Conservation (phyloP, 176 grass and related monocot species). For the Thalia dealbata region DNA sequence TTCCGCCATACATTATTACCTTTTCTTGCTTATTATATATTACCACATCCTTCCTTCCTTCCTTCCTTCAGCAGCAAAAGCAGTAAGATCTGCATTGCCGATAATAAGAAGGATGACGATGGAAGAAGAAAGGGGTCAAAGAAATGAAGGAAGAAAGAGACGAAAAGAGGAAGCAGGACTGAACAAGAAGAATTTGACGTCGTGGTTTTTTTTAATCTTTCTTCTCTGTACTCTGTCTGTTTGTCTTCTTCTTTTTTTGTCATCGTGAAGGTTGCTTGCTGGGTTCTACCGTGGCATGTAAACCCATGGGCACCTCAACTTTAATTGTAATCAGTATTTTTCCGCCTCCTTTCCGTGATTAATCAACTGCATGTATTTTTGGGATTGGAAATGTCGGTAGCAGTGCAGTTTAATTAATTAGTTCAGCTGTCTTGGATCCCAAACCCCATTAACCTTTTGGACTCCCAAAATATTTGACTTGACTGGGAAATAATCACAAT, state of each 20-base stretch:
- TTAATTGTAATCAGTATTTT: constrained; percentile 2
- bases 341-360: neutral
- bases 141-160: neutral
- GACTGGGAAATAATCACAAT: no score
- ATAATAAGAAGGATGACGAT: neutral
- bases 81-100: neutral
- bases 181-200: constrained; percentile 1
- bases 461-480: no score
- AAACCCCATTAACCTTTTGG: no score
- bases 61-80: neutral
- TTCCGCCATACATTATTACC: neutral
- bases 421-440: neutral
- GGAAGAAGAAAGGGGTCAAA: neutral
- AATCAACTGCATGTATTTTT: neutral
- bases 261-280: neutral
- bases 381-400: neutral
- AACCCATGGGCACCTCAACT: neutral
- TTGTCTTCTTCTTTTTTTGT: neutral
- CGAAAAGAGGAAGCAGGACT: neutral
- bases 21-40: neutral
- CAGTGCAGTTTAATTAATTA: neutral
- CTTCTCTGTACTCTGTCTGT: no score
- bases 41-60: neutral
- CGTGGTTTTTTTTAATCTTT: neutral
- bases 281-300: constrained; percentile 11